These are phyloP conservation scores for Sonneratia caseolaris DNA, from an alignment of 345 rosid genomes.

Conservation along the genomic window DNA sequence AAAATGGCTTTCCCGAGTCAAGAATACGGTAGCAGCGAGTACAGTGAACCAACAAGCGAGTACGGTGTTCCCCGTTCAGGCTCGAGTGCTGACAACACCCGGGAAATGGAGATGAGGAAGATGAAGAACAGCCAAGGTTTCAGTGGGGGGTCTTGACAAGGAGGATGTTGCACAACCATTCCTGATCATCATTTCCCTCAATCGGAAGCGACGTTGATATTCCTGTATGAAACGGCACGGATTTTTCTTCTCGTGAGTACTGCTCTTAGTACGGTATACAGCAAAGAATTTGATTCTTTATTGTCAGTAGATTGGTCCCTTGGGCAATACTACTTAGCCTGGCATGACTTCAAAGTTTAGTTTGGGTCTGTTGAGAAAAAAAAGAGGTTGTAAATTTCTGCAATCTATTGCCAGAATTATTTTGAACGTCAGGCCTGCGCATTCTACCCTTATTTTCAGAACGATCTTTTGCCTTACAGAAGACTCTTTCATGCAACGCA, in stretches of 20 bases:
- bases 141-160: constrained; percentile 28
- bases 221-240: background rate
- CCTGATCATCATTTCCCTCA: background rate
- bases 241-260: background rate
- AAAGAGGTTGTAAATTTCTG: background rate
- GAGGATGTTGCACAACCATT: background rate
- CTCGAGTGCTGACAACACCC: constrained; percentile 56
- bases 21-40: constrained; percentile 63
- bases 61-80: constrained; percentile 62
- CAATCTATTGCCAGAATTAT: background rate
- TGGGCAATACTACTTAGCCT: background rate
- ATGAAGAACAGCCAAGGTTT: constrained; percentile 44
- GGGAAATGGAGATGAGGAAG: constrained; percentile 65
- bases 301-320: background rate
- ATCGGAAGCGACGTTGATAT: background rate
- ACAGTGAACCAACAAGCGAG: constrained; percentile 60
- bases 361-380: background rate
- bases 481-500: no score
- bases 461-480: no score
- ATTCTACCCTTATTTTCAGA: no score
- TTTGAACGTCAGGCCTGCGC: background rate
- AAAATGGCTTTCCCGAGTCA: constrained; percentile 58
- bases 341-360: background rate
- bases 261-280: background rate
- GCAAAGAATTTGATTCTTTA: background rate